Percentiles rank a stretch among this genome's conserved stretches.
Conservation (phyloP, 352 stramenopile species). For the Pelagophyceae sp. region DNA sequence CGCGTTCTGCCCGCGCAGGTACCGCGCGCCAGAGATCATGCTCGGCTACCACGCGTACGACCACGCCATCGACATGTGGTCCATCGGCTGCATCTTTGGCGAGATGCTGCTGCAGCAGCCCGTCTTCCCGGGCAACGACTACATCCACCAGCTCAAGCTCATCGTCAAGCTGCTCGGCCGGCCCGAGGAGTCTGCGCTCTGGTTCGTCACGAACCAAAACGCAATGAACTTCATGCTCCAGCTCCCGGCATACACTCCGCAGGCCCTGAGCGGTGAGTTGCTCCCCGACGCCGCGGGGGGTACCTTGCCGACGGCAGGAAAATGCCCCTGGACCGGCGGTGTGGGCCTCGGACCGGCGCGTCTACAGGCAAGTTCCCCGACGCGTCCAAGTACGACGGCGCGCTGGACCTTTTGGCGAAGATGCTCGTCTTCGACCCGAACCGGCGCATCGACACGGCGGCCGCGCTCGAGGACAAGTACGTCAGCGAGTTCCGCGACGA, state of each 20-base stretch:
- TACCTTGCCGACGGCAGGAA: too few species aligned
- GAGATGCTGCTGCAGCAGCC: slow-evolving; percentile 74
- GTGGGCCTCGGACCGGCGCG: too few species aligned
- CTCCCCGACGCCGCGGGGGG: background rate
- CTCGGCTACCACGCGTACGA: slow-evolving; percentile 71
- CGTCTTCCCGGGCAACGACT: slow-evolving; percentile 81
- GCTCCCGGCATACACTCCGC: background rate
- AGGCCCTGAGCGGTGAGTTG: background rate
- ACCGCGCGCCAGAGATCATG: slow-evolving; percentile 82
- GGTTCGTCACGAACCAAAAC: slow-evolving; percentile 79
- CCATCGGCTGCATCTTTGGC: slow-evolving; percentile 81
- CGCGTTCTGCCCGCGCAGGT: too few species aligned
- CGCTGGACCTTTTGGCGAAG: slow-evolving; percentile 66
- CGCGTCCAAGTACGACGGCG: slow-evolving; percentile 26
- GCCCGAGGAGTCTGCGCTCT: slow-evolving; percentile 66
- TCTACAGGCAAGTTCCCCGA: background rate
- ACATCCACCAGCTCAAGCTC: slow-evolving; percentile 82
- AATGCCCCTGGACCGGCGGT: too few species aligned
- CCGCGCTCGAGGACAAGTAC: slow-evolving; percentile 76
- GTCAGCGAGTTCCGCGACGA: slow-evolving; percentile 61
- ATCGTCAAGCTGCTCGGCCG: slow-evolving; percentile 76
- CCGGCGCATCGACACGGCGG: slow-evolving; percentile 63
- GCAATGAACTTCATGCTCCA: slow-evolving; percentile 36
- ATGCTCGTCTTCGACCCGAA: slow-evolving; percentile 72
- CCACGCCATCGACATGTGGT: slow-evolving; percentile 80